Percentiles rank a stretch among this genome's conserved stretches.
These are phyloP conservation scores for Lignosus rhinocerotis DNA, from an alignment of 1,284 basidiomycete species.

Conservation along the genomic window DNA sequence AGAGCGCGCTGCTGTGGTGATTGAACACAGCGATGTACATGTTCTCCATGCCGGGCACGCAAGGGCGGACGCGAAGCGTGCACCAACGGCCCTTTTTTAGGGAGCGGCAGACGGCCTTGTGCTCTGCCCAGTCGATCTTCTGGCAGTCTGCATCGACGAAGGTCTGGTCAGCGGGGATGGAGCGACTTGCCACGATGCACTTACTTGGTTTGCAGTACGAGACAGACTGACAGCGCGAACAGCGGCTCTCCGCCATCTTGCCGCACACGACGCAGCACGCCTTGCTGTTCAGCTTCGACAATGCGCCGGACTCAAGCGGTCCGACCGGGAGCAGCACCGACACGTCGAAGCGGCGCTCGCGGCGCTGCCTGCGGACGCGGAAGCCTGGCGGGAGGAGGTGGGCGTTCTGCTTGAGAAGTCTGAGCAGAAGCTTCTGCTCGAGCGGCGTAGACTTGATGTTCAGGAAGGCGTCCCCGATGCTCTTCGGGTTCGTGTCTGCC, in stretches of 20 bases:
- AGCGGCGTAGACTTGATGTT: constrained; percentile 28
- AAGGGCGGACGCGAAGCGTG: constrained; percentile 29
- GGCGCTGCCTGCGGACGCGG: constrained; percentile 17
- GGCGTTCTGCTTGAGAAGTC: constrained; percentile 36
- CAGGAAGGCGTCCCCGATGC: background rate
- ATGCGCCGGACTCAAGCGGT: constrained; percentile 36
- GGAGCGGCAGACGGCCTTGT: constrained; percentile 40
- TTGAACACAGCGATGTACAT: constrained; percentile 14
- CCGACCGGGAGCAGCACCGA: constrained; percentile 41
- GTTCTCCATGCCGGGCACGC: constrained; percentile 14
- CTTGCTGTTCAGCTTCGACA: constrained; percentile 37
- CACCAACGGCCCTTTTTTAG: constrained; percentile 43
- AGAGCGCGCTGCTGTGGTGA: constrained; percentile 9
- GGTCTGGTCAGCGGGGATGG: too few relatives aligned
- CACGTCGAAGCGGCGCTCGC: constrained; percentile 29
- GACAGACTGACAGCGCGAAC: constrained; percentile 37
- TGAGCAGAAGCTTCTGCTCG: constrained; percentile 35
- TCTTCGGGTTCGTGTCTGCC: background rate
- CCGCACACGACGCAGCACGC: constrained; percentile 42
- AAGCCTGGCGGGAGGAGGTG: constrained; percentile 32
- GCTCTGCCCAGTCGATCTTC: constrained; percentile 39
- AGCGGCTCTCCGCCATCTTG: constrained; percentile 32
- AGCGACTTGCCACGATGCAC: background rate
- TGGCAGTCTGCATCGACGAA: constrained; percentile 37
- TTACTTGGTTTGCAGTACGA: constrained; percentile 39